These are phyloP conservation scores for Linderniella brevidens DNA, from an alignment of 257 asterid species.

Conservation along the genomic window DNA sequence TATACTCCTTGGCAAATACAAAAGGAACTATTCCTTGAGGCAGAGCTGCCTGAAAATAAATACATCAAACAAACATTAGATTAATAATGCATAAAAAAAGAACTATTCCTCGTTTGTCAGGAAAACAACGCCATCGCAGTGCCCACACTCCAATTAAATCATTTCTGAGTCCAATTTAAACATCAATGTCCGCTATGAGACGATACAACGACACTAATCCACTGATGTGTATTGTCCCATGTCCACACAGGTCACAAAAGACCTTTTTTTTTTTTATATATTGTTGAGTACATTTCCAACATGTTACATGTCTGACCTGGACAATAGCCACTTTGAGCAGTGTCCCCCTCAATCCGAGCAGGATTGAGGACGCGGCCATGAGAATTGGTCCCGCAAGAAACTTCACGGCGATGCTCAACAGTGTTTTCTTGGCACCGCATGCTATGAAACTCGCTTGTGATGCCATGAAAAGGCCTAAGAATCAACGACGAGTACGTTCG, in stretches of 20 bases:
- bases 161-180: too few species aligned
- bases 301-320: slow-evolving; percentile 27
- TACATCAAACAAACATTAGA: too few species aligned
- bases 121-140: too few species aligned
- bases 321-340: slow-evolving; percentile 57
- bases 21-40: slow-evolving; percentile 95
- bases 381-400: slow-evolving; percentile 54
- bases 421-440: slow-evolving; percentile 56
- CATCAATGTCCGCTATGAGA: too few species aligned
- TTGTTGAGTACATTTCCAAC: too few species aligned
- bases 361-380: slow-evolving; percentile 56
- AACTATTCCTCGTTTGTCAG: too few species aligned
- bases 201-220: too few species aligned
- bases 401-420: slow-evolving; percentile 50
- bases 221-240: too few species aligned
- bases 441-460: slow-evolving; percentile 57
- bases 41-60: slow-evolving; percentile 60
- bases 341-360: slow-evolving; percentile 54
- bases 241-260: too few species aligned
- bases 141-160: too few species aligned
- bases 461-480: slow-evolving; percentile 83
- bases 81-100: too few species aligned
- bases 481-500: slow-evolving; percentile 12
- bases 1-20: slow-evolving; percentile 83
- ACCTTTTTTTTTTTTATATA: too few species aligned